A percentile compares a stretch with the other conserved stretches of the same genome.
phyloP scores from a whole-genome alignment of 1,284 basidiomycete genomes.

The Coniferiporia weirii region DNA sequence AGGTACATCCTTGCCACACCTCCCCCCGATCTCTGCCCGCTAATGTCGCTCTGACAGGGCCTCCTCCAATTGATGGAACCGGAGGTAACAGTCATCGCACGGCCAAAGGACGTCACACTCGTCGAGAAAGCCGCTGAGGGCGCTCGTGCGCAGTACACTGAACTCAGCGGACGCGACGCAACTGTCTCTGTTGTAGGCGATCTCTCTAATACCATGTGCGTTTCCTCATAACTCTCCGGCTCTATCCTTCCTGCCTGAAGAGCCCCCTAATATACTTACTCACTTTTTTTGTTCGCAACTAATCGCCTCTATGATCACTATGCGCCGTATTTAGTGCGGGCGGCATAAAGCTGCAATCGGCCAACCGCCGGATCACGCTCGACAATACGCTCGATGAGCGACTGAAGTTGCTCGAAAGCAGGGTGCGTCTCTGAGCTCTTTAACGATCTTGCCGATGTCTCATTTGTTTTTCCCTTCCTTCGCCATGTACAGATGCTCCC shows the following conservation, averaged over 20 bases:
- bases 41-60: slow-evolving; percentile 34
- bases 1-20: slow-evolving; percentile 41
- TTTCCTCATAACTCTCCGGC: background rate
- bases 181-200: slow-evolving; percentile 59
- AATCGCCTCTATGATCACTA: no score
- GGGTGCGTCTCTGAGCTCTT: slow-evolving; percentile 46
- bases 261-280: background rate
- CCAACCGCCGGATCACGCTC: slow-evolving; percentile 73
- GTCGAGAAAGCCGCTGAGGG: slow-evolving; percentile 55
- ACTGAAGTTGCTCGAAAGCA: slow-evolving; percentile 80
- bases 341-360: slow-evolving; percentile 74
- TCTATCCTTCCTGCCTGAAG: background rate
- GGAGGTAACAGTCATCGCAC: slow-evolving; percentile 54
- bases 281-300: no score
- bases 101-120: slow-evolving; percentile 55
- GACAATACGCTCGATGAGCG: slow-evolving; percentile 92
- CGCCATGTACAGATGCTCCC: slow-evolving; percentile 73
- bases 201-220: slow-evolving; percentile 70
- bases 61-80: slow-evolving; percentile 66
- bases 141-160: slow-evolving; percentile 63
- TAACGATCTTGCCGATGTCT: background rate
- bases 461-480: slow-evolving; percentile 9
- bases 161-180: slow-evolving; percentile 71
- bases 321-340: slow-evolving; percentile 53
- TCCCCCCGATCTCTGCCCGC: background rate